These are phyloP conservation scores for Graphiopsis chlorocephala DNA, from an alignment of 2,329 filamentous ascomycete genomes.

Conservation along the genomic window DNA sequence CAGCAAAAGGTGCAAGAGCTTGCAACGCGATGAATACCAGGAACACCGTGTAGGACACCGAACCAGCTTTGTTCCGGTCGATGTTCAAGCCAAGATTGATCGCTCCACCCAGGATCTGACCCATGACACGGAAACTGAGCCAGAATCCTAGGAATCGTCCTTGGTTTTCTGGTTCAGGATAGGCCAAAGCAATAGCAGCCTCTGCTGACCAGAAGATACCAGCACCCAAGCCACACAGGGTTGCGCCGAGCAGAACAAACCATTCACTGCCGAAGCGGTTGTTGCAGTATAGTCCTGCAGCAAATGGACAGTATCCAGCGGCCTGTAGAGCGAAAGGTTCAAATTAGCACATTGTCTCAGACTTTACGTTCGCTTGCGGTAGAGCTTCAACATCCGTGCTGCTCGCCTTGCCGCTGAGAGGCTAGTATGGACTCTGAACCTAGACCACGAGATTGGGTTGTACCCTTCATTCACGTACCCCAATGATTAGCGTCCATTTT, in stretches of 20 bases:
- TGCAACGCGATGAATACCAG: slow-evolving; percentile 70
- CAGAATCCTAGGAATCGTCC: slow-evolving; percentile 66
- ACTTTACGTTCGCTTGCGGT: too few species aligned
- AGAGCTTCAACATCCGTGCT: too few species aligned
- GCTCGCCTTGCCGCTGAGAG: too few species aligned
- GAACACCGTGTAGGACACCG: slow-evolving; percentile 68
- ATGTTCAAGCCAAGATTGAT: slow-evolving; percentile 68
- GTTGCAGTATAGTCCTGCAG: slow-evolving; percentile 69
- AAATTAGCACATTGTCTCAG: too few species aligned
- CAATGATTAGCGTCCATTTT: slow-evolving; percentile 67
- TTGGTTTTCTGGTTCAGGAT: slow-evolving; percentile 67
- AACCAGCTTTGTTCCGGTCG: slow-evolving; percentile 55
- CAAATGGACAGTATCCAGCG: slow-evolving; percentile 68
- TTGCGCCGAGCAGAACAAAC: slow-evolving; percentile 66
- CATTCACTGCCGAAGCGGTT: slow-evolving; percentile 68
- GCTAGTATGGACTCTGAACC: too few species aligned
- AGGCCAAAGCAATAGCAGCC: slow-evolving; percentile 68
- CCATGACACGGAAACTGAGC: slow-evolving; percentile 60
- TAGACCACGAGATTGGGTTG: too few species aligned
- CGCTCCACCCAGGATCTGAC: slow-evolving; percentile 69
- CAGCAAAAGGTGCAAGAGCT: slow-evolving; percentile 62
- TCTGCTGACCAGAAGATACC: slow-evolving; percentile 76
- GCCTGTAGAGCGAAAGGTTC: too few species aligned
- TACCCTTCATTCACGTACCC: too few species aligned
- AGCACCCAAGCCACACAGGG: slow-evolving; percentile 66